Conservation (phyloP, 2,329 filamentous ascomycete genomes). For the Neofusicoccum umdonicola region DNA sequence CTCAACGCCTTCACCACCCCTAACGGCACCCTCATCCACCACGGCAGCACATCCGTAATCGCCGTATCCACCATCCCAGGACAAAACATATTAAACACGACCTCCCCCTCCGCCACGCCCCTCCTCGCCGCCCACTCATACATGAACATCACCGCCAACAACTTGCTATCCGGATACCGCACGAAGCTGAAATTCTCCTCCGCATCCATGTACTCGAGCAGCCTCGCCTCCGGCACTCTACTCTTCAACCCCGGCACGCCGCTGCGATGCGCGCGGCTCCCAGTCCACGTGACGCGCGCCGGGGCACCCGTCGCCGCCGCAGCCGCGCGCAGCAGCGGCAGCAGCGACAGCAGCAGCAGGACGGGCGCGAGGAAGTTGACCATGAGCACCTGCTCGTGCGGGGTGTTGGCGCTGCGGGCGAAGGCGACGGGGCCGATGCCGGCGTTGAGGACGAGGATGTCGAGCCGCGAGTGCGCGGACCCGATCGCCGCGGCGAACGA, state of each 20-base stretch:
- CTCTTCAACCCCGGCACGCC: neutral
- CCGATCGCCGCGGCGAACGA: too few relatives aligned
- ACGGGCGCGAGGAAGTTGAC: neutral
- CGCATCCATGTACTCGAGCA: neutral
- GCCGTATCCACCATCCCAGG: slow-evolving; percentile 1
- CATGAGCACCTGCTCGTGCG: neutral
- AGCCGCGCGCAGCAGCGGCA: neutral
- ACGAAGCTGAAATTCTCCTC: neutral
- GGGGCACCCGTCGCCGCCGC: too few relatives aligned
- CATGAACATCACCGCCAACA: neutral
- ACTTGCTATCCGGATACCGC: slow-evolving; percentile 1
- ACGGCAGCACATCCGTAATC: neutral
- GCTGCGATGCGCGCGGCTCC: neutral
- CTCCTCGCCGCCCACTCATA: neutral
- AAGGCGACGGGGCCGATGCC: neutral
- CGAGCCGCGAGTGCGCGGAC: too few relatives aligned
- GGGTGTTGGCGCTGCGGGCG: neutral
- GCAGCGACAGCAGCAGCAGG: neutral
- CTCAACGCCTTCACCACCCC: neutral
- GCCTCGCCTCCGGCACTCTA: too few relatives aligned
- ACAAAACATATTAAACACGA: neutral
- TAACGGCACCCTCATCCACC: neutral
- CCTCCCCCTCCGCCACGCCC: neutral
- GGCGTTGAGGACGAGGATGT: neutral
- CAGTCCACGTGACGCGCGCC: neutral